These are phyloP conservation scores for Mycena alexandri DNA, from an alignment of 768 basidiomycete genomes.

Conservation along the genomic window DNA sequence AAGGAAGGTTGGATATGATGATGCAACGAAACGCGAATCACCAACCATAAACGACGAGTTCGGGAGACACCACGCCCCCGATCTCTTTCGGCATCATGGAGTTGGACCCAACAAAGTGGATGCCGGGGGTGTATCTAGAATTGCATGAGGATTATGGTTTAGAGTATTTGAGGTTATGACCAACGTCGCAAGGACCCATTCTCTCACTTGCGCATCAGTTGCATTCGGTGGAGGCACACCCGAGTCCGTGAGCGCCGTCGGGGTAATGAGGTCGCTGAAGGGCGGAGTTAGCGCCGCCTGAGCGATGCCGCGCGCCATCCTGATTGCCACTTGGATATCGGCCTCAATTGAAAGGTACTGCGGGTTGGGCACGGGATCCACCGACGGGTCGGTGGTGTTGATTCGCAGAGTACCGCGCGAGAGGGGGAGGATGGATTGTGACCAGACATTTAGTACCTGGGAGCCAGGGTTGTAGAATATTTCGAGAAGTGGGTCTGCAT, in stretches of 20 bases:
- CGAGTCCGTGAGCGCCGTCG: slow-evolving; percentile 12
- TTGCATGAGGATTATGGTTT: neutral
- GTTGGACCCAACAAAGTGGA: slow-evolving; percentile 35
- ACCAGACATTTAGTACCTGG: slow-evolving; percentile 3
- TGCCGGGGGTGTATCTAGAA: slow-evolving; percentile 28
- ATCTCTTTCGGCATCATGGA: slow-evolving; percentile 36
- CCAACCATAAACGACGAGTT: slow-evolving; percentile 28
- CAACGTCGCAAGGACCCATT: slow-evolving; percentile 31
- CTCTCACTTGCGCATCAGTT: slow-evolving; percentile 29
- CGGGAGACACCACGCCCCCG: slow-evolving; percentile 36
- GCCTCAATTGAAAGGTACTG: slow-evolving; percentile 30
- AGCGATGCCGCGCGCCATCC: slow-evolving; percentile 29
- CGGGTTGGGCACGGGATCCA: slow-evolving; percentile 21
- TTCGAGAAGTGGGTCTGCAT: slow-evolving; percentile 34
- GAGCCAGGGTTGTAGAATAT: slow-evolving; percentile 24
- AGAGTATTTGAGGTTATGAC: neutral
- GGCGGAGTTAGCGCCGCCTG: slow-evolving; percentile 30
- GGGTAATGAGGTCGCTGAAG: slow-evolving; percentile 31
- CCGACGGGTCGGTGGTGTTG: slow-evolving; percentile 31
- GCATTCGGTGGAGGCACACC: slow-evolving; percentile 27
- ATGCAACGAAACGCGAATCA: neutral
- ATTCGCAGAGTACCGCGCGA: slow-evolving; percentile 33
- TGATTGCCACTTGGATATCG: slow-evolving; percentile 25
- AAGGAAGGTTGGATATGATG: neutral
- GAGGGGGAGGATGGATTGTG: slow-evolving; percentile 32